Conservation (phyloP, 2,329 filamentous ascomycete genomes). For the Penicillium frequentans region DNA sequence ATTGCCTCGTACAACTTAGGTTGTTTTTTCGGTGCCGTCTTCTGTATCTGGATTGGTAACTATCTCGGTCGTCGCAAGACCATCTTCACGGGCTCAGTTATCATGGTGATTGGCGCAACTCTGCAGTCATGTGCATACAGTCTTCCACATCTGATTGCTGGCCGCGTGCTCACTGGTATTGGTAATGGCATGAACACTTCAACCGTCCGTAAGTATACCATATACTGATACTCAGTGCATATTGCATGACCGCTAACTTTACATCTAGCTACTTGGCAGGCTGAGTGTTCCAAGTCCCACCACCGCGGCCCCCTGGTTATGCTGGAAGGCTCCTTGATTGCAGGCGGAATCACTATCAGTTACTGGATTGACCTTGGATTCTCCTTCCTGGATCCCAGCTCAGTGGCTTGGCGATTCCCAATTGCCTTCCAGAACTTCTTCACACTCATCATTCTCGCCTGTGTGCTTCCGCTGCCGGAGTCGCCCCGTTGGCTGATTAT, state of each 20-base stretch:
- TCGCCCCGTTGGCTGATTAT: conserved; percentile 58
- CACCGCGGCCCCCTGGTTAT: conserved; percentile 52
- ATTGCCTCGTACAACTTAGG: conserved; percentile 50
- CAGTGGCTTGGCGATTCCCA: conserved; percentile 53
- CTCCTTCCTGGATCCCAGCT: conserved; percentile 49
- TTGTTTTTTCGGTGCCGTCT: conserved; percentile 52
- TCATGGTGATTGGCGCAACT: conserved; percentile 52
- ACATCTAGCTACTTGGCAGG: conserved; percentile 15
- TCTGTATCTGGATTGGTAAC: conserved; percentile 54
- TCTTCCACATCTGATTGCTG: conserved; percentile 52
- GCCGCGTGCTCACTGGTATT: conserved; percentile 53
- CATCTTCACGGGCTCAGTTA: conserved; percentile 50
- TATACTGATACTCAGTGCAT: background rate
- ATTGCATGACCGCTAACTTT: background rate
- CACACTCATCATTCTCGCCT: conserved; percentile 49
- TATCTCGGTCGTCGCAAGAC: conserved; percentile 52
- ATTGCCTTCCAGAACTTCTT: conserved; percentile 58
- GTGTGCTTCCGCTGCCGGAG: conserved; percentile 53
- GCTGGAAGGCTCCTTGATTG: conserved; percentile 51
- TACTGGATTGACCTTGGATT: conserved; percentile 54
- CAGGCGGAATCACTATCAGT: conserved; percentile 48
- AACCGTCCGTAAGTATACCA: conserved; percentile 49
- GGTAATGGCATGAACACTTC: conserved; percentile 56
- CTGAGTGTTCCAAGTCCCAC: conserved; percentile 50
- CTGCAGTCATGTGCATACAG: conserved; percentile 50